Conservation (phyloP, 176 grass and related monocot species). For the Avena atlantica region DNA sequence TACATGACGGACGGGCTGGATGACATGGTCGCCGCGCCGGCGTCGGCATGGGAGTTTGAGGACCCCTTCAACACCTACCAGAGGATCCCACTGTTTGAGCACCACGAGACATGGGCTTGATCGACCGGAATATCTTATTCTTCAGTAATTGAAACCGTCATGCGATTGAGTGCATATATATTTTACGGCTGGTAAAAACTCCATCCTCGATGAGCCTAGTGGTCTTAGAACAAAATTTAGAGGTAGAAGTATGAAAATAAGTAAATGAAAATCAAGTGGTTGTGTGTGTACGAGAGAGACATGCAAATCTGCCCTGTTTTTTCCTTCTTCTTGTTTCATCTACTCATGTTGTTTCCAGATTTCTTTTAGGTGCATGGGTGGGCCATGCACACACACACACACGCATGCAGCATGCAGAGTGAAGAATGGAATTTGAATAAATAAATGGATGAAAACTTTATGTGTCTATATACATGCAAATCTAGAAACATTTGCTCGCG, state of each 20-base stretch:
- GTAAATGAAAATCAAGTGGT: slow-evolving; percentile 28
- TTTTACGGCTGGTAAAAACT: neutral
- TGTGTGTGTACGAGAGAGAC: neutral
- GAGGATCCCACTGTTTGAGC: slow-evolving; percentile 62
- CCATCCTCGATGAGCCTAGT: slow-evolving; percentile 20
- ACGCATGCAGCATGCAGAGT: neutral
- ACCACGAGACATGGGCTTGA: slow-evolving; percentile 64
- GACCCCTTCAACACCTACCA: slow-evolving; percentile 66
- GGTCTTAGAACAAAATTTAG: slow-evolving; percentile 7
- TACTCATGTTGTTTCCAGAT: neutral
- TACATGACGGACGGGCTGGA: slow-evolving; percentile 66
- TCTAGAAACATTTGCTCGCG: too few species aligned
- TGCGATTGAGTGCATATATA: neutral
- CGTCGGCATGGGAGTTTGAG: slow-evolving; percentile 43
- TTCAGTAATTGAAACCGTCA: neutral
- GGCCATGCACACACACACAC: neutral
- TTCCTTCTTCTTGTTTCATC: neutral
- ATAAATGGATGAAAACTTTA: too few species aligned
- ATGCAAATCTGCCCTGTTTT: slow-evolving; percentile 23
- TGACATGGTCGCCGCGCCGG: slow-evolving; percentile 50
- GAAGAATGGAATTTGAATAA: slow-evolving; percentile 8
- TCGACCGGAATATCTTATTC: slow-evolving; percentile 15
- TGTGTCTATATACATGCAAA: too few species aligned
- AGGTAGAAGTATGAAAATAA: neutral
- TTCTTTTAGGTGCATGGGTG: slow-evolving; percentile 3